Conservation (phyloP, 108 stramenopile genomes). For the Cyclotella choctawhatcheeana region DNA sequence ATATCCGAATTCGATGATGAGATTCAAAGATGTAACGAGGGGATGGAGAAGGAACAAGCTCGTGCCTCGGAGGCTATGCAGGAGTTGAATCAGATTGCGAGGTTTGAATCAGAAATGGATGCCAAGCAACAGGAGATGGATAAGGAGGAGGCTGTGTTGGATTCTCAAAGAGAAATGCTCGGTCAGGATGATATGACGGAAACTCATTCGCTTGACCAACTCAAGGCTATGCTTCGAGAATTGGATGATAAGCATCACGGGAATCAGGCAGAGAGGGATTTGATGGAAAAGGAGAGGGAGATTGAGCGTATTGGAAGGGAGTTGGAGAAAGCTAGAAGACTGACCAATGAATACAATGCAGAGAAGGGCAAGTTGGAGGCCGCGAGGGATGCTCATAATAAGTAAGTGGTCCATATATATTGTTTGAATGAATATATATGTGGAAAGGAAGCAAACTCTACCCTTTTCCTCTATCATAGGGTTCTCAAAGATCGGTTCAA, state of each 20-base stretch:
- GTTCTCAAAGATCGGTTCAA: conserved; percentile 57
- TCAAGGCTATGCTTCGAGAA: conserved; percentile 65
- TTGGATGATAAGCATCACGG: conserved; percentile 54
- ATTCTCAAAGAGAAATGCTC: conserved; percentile 54
- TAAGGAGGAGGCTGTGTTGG: conserved; percentile 43
- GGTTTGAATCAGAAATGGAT: conserved; percentile 46
- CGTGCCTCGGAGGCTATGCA: conserved; percentile 33
- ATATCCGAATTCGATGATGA: conserved; percentile 78
- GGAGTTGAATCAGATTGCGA: conserved; percentile 40
- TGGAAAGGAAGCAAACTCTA: not conserved
- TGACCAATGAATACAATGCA: conserved; percentile 49
- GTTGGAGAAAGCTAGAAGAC: conserved; percentile 42
- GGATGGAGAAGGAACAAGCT: conserved; percentile 50
- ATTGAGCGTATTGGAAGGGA: conserved; percentile 41
- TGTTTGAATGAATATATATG: not conserved
- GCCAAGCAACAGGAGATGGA: conserved; percentile 31
- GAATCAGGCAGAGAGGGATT: conserved; percentile 40
- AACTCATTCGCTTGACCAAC: conserved; percentile 51
- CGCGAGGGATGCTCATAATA: conserved; percentile 53
- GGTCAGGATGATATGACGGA: conserved; percentile 72
- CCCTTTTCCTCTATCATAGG: not conserved
- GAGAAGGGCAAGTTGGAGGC: conserved; percentile 67
- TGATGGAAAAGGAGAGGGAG: conserved; percentile 34
- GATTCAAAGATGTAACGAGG: conserved; percentile 58
- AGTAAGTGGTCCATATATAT: conserved; percentile 13